Evolutionary conservation across 1,284 basidiomycete species (phyloP), one percentile per base, ranked within the genome.

Genomic region (Exobasidium cylindrosporum): DNA sequence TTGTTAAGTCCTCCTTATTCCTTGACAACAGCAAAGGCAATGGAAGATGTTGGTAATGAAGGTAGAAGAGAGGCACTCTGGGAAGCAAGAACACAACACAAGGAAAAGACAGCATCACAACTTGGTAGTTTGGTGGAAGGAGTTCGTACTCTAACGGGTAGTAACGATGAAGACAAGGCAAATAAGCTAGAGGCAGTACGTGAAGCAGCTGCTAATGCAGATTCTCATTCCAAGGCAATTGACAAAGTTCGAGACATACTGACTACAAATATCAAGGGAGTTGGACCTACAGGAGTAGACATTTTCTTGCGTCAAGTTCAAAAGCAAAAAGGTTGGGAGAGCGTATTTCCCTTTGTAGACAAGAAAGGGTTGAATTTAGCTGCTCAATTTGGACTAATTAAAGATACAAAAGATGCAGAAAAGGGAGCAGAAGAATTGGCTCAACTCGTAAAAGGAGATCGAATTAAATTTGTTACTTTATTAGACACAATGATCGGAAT

Each of bases 31-130:
- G 62, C 62, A 0, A n/a, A 63, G 30, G 68, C 67, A 5, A 54
- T 70, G 14, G 14, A 65, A 21, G 66, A 70, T 24, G 68, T 63
- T 0, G 70, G 63, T 5, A 58, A 66, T 50, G 66, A 72, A 30
- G 68, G 70, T 2, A 2, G 68, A 6, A n/a, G 70, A 1, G 67
- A 64, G 0, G 70, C 63, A 7, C 45, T 72, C 1, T 72, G 68
- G 68, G 64, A 68, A 45, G 70, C 70, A 1, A 53, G 68, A 11
- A 72, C 70, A 1, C 70, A 70, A 59, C 70, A 72, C 30, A 72
- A 72, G 43, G 70, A 70, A 44, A 72, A 72, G 61, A 68, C 68
- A 0, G 68, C 70, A 14, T 62, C 60, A 10, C 70, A 72, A 60
- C 55, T 72, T 1, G 70, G 68, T 0, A 60, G 50, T 10, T 60